Evolutionary conservation across 495 filamentous ascomycete species (phyloP), one percentile per base, ranked within the genome.

Genomic region (Wilcoxina mikolae): DNA sequence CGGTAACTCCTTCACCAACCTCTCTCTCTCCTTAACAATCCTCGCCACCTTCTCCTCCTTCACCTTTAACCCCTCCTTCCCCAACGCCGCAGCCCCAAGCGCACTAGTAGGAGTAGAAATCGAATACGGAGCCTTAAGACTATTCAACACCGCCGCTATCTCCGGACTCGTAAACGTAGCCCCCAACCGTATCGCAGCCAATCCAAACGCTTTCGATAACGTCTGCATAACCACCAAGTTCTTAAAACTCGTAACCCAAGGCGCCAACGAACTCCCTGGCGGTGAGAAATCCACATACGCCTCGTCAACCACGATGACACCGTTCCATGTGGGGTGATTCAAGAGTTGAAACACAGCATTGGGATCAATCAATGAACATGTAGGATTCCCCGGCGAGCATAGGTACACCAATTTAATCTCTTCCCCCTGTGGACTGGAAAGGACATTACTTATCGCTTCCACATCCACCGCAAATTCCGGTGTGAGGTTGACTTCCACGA

Each of bases 141-240:
- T 85, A 68, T 98, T 98, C 12, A 96, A 74, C 18, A 98, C 69
- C 9, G 67, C 58, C 9, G 83, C 81, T 52, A 87, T 76, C 1
- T 70, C 69, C 0, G 73, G 67, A 3, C 70, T 64, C 0, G 81
- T 72, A 58, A 87, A 87, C 0, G 77, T 78, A 0, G 72, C 79
- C 18, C 83, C 83, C 0, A 87, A 68, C 3, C 91, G 76, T 61
- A 96, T 95, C 15, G 91, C 91, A 1, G 91, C 91, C 54, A 98
- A 75, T 1, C 91, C 91, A 62, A 98, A 98, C 0, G 86, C 91
- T 68, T 98, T 98, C 62, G 84, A 89, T 11, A 95, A 72, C 1
- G 91, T 96, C 72, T 98, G 91, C 88, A 95, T 91, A 31, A 98
- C 87, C 20, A 95, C 88, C 10, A 98, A 74, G 65, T 96, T 98